These are phyloP conservation scores for Coniochaeta ligniaria DNA, from an alignment of 2,329 filamentous ascomycete genomes.

Conservation along the genomic window DNA sequence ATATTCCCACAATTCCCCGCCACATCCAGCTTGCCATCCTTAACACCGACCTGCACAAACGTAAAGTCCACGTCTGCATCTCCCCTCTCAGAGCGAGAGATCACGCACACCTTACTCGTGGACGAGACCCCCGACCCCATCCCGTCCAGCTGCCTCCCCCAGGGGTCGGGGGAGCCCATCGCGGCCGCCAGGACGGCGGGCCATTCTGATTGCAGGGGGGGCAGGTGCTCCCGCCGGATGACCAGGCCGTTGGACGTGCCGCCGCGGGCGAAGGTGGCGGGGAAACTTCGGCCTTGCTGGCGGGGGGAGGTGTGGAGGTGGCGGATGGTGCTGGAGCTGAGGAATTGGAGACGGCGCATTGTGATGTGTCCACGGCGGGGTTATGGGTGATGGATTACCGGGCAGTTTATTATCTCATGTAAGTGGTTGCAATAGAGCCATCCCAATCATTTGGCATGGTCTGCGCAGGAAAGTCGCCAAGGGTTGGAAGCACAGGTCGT, in stretches of 20 bases:
- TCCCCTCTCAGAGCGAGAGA: conserved; percentile 31
- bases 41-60: conserved; percentile 62
- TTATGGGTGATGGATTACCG: no score
- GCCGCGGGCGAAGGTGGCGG: conserved; percentile 21
- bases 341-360: no score
- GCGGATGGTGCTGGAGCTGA: background rate
- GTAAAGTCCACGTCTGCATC: conserved; percentile 41
- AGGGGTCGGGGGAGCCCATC: conserved; percentile 59
- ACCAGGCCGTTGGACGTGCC: conserved; percentile 23
- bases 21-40: conserved; percentile 52
- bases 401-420: no score
- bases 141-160: conserved; percentile 65
- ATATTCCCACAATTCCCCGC: conserved; percentile 74
- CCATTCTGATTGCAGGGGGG: conserved; percentile 15
- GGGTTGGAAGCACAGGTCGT: no score
- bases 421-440: no score
- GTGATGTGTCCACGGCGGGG: no score
- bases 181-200: conserved; percentile 20
- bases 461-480: no score
- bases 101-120: conserved; percentile 64
- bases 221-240: conserved; percentile 11
- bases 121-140: conserved; percentile 63
- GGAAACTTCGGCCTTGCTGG: conserved; percentile 9
- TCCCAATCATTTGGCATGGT: no score
- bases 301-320: background rate